A percentile compares a stretch with the other conserved stretches of the same genome.
Evolutionary conservation across 768 basidiomycete species (phyloP).

Genomic region (Sporobolomyces phaffii): DNA sequence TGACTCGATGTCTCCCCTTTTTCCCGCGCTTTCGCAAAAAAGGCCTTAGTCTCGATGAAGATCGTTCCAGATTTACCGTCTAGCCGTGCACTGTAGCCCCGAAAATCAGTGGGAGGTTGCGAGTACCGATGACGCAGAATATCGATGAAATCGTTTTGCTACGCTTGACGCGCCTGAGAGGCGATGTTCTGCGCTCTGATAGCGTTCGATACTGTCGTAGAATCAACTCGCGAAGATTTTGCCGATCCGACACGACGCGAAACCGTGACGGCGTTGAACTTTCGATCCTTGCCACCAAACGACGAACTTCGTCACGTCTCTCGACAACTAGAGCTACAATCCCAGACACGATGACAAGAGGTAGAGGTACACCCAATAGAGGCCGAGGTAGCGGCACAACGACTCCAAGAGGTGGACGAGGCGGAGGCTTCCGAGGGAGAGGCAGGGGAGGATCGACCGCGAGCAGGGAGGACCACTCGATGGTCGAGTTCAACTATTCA

Average conservation of each 20-base stretch:
- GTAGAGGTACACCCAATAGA: constrained; percentile 8
- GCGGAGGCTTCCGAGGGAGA: neutral
- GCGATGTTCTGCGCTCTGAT: neutral
- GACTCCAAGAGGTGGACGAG: constrained; percentile 5
- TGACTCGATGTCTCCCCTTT: too few species aligned
- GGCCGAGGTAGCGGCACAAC: neutral
- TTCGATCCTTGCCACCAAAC: neutral
- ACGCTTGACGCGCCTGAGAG: too few species aligned
- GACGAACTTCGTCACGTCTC: neutral
- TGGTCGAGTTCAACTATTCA: constrained; percentile 21
- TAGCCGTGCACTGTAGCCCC: too few species aligned
- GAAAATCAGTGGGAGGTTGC: neutral
- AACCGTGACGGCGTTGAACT: too few species aligned
- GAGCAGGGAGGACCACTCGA: neutral
- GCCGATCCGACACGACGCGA: too few species aligned
- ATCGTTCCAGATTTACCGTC: too few species aligned
- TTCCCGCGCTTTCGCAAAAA: too few species aligned
- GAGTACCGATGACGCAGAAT: neutral
- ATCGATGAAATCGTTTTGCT: too few species aligned
- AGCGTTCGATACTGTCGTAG: neutral
- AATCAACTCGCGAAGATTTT: too few species aligned
- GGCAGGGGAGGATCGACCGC: neutral
- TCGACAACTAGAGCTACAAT: neutral
- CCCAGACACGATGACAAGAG: neutral
- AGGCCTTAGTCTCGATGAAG: too few species aligned